Evolutionary conservation across 1,284 basidiomycete genomes (phyloP).

Genomic region (Fistulina hepatica): DNA sequence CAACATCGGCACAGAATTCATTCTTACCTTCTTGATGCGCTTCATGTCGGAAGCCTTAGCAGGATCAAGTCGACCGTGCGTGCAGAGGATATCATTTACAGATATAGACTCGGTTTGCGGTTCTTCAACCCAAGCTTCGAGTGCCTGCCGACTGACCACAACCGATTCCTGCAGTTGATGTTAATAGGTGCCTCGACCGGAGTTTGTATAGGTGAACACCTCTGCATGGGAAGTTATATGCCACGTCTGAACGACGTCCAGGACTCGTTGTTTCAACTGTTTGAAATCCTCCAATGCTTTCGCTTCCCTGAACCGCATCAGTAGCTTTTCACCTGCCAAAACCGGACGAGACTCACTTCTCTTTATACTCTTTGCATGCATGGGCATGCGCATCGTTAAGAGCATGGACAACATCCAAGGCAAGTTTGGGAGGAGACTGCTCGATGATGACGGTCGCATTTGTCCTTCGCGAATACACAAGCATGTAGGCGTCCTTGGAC

Average conservation of each 20-base stretch:
- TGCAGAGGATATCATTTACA: constrained; percentile 42
- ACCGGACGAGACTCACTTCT: constrained; percentile 39
- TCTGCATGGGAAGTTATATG: constrained; percentile 35
- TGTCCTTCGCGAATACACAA: constrained; percentile 61
- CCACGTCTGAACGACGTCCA: constrained; percentile 57
- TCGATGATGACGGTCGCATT: background rate
- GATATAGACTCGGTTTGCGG: constrained; percentile 18
- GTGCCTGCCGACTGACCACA: constrained; percentile 45
- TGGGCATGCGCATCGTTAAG: constrained; percentile 46
- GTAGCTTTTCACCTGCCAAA: no score
- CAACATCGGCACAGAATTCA: constrained; percentile 4
- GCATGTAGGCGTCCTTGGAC: constrained; percentile 87
- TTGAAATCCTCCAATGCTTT: constrained; percentile 34
- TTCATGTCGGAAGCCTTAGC: constrained; percentile 51
- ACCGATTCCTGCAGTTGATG: constrained; percentile 34
- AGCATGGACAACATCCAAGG: constrained; percentile 39
- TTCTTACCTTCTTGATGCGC: constrained; percentile 39
- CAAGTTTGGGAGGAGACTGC: constrained; percentile 36
- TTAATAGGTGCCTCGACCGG: background rate
- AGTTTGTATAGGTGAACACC: constrained; percentile 25
- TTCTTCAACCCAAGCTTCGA: constrained; percentile 49
- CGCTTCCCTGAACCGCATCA: constrained; percentile 32
- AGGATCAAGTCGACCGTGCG: constrained; percentile 50
- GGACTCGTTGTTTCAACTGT: constrained; percentile 39
- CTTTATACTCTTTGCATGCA: constrained; percentile 38